phyloP scores from a whole-genome alignment of 2,329 filamentous ascomycete genomes.

The Aspergillus proliferans region DNA sequence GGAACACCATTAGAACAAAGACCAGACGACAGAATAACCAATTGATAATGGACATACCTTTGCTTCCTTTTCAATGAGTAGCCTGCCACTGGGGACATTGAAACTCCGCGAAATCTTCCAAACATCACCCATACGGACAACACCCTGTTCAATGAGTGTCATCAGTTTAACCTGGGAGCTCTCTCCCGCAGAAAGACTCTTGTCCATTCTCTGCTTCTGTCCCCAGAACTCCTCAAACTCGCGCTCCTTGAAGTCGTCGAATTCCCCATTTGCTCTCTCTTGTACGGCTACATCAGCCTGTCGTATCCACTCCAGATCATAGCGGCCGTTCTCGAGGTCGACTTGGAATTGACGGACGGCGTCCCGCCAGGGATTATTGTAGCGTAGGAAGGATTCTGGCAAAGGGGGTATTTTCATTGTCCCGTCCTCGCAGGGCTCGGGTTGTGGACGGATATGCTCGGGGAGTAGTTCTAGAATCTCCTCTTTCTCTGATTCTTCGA shows the following conservation, averaged over 20 bases:
- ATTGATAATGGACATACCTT: slow-evolving; percentile 24
- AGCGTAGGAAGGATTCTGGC: slow-evolving; percentile 36
- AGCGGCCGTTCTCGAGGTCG: slow-evolving; percentile 50
- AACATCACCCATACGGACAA: slow-evolving; percentile 35
- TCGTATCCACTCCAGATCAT: slow-evolving; percentile 52
- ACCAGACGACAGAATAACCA: not conserved
- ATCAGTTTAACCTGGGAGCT: slow-evolving; percentile 35
- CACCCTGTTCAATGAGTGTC: slow-evolving; percentile 28
- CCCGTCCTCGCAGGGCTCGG: slow-evolving; percentile 22
- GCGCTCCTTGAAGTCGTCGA: slow-evolving; percentile 50
- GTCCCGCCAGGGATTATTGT: slow-evolving; percentile 46
- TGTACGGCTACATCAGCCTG: slow-evolving; percentile 49
- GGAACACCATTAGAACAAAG: slow-evolving; percentile 1
- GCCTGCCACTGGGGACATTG: slow-evolving; percentile 4
- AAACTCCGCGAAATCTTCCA: slow-evolving; percentile 34
- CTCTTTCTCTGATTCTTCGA: slow-evolving; percentile 37
- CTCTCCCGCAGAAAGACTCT: slow-evolving; percentile 34
- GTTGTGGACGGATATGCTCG: slow-evolving; percentile 34
- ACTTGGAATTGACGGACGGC: slow-evolving; percentile 51
- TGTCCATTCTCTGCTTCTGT: slow-evolving; percentile 42
- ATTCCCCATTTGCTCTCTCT: slow-evolving; percentile 49
- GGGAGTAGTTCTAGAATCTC: slow-evolving; percentile 37
- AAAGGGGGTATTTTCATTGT: slow-evolving; percentile 33
- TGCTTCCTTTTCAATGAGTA: slow-evolving; percentile 39
- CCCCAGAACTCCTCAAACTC: slow-evolving; percentile 55